A percentile compares a stretch with the other conserved stretches of the same genome.
Conservation (phyloP, 306 rosid species). For the Ziziphus jujuba region DNA sequence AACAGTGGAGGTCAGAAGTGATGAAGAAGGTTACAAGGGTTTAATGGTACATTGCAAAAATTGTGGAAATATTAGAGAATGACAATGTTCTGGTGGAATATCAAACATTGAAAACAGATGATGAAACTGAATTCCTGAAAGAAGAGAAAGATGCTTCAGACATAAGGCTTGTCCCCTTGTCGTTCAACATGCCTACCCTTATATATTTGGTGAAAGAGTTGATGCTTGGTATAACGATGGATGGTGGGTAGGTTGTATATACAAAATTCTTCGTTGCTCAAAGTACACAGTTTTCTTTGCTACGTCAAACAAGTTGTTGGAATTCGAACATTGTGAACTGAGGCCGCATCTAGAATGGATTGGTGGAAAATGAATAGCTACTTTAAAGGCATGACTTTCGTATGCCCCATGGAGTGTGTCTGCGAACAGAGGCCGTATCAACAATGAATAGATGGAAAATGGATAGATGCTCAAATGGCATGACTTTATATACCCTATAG, state of each 20-base stretch:
- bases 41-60: constrained; percentile 38
- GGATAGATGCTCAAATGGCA: constrained; percentile 34
- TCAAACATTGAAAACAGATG: constrained; percentile 39
- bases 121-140: constrained; percentile 32
- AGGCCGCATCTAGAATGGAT: constrained; percentile 50
- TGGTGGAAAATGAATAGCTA: constrained; percentile 35
- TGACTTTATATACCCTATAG: not conserved
- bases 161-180: constrained; percentile 43
- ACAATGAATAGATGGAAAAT: too few relatives aligned
- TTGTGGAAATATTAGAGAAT: constrained; percentile 19
- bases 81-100: constrained; percentile 44
- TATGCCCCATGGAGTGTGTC: too few relatives aligned
- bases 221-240: constrained; percentile 51
- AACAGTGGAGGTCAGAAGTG: constrained; percentile 41
- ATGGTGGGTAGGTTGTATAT: constrained; percentile 49
- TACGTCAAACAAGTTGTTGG: constrained; percentile 35
- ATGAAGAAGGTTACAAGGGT: constrained; percentile 44
- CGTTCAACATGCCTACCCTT: constrained; percentile 8
- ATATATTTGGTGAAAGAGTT: constrained; percentile 15
- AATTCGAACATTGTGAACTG: constrained; percentile 32
- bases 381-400: constrained; percentile 28
- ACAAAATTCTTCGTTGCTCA: constrained; percentile 21
- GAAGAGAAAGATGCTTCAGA: constrained; percentile 39
- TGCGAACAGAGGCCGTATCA: constrained; percentile 21
- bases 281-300: constrained; percentile 38